Base-by-base conservation (phyloP, 495 filamentous ascomycete genomes). In the Annulohypoxylon stygium region DNA sequence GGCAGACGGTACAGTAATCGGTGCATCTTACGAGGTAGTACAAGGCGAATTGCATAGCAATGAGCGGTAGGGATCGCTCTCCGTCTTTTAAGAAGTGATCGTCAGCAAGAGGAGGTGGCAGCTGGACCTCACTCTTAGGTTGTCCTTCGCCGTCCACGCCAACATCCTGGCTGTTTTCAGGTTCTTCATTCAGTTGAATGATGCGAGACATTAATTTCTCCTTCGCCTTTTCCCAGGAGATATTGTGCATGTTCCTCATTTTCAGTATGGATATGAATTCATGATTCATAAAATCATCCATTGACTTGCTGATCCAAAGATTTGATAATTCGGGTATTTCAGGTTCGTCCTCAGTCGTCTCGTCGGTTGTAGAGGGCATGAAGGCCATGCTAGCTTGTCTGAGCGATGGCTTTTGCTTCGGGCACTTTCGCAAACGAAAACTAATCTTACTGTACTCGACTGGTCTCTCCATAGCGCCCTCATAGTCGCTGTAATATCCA, bases 1-100 rank as follows among this genome's bases (percentile, higher is more conserved):
- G 93, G 74, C 95, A 98, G 12, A 94, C 89, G 43, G 97, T 85
- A 77, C 95, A 98, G 77, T 94, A 97, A 43, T 96, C 90, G 4
- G 93, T 93, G 72, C 93, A 97, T 54, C 87, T 90, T 23, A 94
- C 88, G 67, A 97, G 89, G 73, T 95, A 92, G 2, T 90, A 91
- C 20, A 97, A 80, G 0, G 90, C 84, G 70, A 93, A 97, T 74
- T 97, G 92, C 89, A 93, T 92, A 3, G 89, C 91, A 10, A 93
- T 68, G 25, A 97, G 86, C 2, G 92, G 93, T 37, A 97, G 83
- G 6, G 76, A 78, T 2, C 51, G 34, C 37, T 90, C 92, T 20
- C 47, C 70, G 0, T 45, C 25, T 23, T 25, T 54, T 16, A 30
- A 54, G 2, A 79, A 16, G 36, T 78, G 75, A 37, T 78, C 76